Evolutionary conservation across 805 yeast species (phyloP), one percentile per base, ranked within the genome.

Genomic region (Candida silvatica): DNA sequence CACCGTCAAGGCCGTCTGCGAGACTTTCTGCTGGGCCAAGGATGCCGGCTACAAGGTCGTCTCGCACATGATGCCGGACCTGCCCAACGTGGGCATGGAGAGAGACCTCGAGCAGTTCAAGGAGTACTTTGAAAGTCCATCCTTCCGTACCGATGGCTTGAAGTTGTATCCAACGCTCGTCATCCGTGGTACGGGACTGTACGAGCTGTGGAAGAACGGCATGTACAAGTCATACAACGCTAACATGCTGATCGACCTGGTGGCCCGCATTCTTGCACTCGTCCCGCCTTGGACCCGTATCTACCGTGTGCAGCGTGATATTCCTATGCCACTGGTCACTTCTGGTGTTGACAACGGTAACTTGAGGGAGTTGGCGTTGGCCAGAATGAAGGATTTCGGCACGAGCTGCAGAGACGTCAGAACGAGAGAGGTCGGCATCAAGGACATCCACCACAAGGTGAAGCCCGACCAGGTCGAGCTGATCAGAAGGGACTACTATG

Each of bases 221-320:
- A 71, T 85, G 42, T 92, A 92, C 63, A 82, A 83, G 60, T 86
- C 96, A 2, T 92, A 92, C 58, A 85, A 88, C 52, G 96, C 97
- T 27, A 86, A 87, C 51, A 95, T 90, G 6, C 67, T 92, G 48
- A 83, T 92, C 32, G 98, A 92, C 58, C 67, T 92, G 41, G 97
- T 92, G 33, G 98, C 98, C 0, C 74, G 97, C 51, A 90, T 92
- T 36, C 64, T 92, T 67, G 96, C 97, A 0, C 67, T 92, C 39
- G 97, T 92, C 5, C 98, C 98, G 18, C 98, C 98, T 3, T 92
- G 98, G 98, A 92, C 98, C 3, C 78, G 98, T 62, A 92, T 92
- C 48, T 92, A 92, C 59, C 79, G 98, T 59, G 98, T 92, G 17
- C 98, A 92, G 63, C 74, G 98, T 66, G 98, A 92, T 69, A 92